phyloP scores from a whole-genome alignment of 192 early-diverging fungal genomes.

The Lobosporangium transversale region DNA sequence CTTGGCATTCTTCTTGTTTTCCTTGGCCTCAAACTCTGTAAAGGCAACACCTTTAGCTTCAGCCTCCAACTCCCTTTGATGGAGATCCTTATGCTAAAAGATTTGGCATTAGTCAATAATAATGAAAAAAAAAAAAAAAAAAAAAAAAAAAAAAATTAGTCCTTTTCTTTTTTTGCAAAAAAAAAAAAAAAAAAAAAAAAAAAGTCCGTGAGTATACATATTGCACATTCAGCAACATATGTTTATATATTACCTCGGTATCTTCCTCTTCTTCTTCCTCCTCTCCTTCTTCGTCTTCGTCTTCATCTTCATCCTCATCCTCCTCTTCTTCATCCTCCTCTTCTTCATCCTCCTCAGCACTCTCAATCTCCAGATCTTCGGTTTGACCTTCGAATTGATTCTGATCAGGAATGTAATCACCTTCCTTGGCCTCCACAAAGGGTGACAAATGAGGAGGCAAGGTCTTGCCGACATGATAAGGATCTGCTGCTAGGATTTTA shows the following conservation, averaged over 20 bases:
- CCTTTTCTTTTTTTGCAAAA: too few species aligned
- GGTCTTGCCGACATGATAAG: slow-evolving; percentile 82
- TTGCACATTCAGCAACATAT: too few species aligned
- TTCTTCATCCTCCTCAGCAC: slow-evolving; percentile 60
- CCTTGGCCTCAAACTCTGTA: slow-evolving; percentile 68
- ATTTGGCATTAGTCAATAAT: too few species aligned
- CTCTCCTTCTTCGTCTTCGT: slow-evolving; percentile 36
- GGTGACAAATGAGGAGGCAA: slow-evolving; percentile 95
- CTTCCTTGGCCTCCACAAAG: slow-evolving; percentile 86
- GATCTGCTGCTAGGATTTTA: slow-evolving; percentile 67
- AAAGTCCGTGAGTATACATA: neutral
- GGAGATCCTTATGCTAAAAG: slow-evolving; percentile 57
- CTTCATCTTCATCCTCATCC: slow-evolving; percentile 42
- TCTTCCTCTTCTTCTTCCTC: slow-evolving; percentile 36
- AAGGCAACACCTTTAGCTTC: slow-evolving; percentile 75
- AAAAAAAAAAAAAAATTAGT: slow-evolving; percentile 8
- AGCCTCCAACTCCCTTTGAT: slow-evolving; percentile 73
- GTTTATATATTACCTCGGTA: slow-evolving; percentile 44
- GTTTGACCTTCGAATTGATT: slow-evolving; percentile 72
- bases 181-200: too few species aligned
- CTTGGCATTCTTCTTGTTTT: slow-evolving; percentile 56
- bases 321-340: slow-evolving; percentile 40
- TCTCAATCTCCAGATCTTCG: slow-evolving; percentile 69
- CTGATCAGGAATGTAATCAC: slow-evolving; percentile 86
- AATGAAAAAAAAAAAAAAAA: slow-evolving; percentile 12